Evolutionary conservation across 805 yeast species (phyloP), one percentile per base, ranked within the genome.

Genomic region (Yarrowia bubula): DNA sequence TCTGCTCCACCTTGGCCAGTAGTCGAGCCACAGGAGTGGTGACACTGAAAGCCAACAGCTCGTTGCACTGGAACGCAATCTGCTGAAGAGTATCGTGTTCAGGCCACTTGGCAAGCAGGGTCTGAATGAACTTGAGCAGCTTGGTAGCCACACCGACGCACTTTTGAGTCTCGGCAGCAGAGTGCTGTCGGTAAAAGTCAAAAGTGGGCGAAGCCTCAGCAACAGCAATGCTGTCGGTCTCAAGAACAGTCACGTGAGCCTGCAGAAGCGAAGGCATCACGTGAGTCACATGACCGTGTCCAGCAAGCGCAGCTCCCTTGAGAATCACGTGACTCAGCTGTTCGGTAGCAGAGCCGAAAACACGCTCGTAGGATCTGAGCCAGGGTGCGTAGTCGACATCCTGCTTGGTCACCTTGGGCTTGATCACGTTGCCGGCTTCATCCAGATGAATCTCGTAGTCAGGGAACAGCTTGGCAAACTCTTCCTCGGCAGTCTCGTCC

Each of bases 21-120:
- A 87, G 81, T 69, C 88, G 83, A 9, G 92, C 92, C 38, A 95
- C 76, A 0, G 99, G 95, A 0, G 89, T 84, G 35, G 79, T 77
- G 1, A 86, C 79, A 0, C 96, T 84, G 70, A 79, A 87, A 3
- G 75, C 75, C 65, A 89, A 74, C 66, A 88, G 83, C 72, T 92
- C 98, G 14, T 80, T 75, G 68, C 89, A 83, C 8, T 87, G 84
- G 67, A 87, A 78, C 42, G 78, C 74, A 53, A 93, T 80, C 18
- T 88, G 90, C 66, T 82, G 86, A 60, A 95, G 76, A 0, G 96
- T 91, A 0, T 95, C 95, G 78, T 96, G 97, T 71, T 96, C 99
- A 0, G 98, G 98, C 97, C 97, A 95, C 71, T 86, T 84, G 31
- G 75, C 75, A 11, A 88, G 74, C 11, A 90, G 74, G 4, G 75